Percentiles rank a stretch among this genome's conserved stretches.
Conservation (phyloP, 192 early-diverging fungal species). For the Linnemannia zychae region DNA sequence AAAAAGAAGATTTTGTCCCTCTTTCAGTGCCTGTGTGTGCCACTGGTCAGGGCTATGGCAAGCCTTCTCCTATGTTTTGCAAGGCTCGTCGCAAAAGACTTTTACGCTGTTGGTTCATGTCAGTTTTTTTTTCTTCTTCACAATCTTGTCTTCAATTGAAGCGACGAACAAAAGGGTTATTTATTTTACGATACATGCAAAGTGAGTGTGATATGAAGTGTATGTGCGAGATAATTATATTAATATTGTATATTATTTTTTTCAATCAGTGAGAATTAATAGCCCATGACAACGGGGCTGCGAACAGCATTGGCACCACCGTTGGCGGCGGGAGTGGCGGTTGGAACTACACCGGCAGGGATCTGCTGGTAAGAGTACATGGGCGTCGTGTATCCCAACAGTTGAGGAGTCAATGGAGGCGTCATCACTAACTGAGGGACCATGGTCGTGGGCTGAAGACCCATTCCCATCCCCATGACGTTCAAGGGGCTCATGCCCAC, state of each 20-base stretch:
- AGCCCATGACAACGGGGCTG: neutral
- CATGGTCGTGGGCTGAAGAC: neutral
- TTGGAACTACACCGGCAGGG: neutral
- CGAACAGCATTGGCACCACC: neutral
- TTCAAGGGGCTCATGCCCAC: conserved; percentile 18
- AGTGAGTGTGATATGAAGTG: too few relatives aligned
- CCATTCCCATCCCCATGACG: conserved; percentile 17
- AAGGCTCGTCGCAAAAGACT: too few relatives aligned
- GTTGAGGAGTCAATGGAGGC: conserved; percentile 23
- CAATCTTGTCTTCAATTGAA: neutral
- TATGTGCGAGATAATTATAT: too few relatives aligned
- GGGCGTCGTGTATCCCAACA: conserved; percentile 2
- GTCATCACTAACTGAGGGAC: conserved; percentile 25
- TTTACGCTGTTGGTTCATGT: too few relatives aligned
- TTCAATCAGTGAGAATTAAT: neutral
- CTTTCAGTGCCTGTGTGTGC: too few relatives aligned
- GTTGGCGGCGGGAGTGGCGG: neutral
- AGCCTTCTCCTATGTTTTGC: too few relatives aligned
- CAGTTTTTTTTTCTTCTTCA: too few relatives aligned
- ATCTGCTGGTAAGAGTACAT: neutral
- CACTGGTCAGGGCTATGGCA: too few relatives aligned
- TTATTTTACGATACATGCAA: too few relatives aligned
- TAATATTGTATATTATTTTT: too few relatives aligned
- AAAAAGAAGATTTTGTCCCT: too few relatives aligned
- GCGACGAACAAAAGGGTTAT: neutral